Conservation (phyloP, 179 eudicot genomes). For the Monotropa hypopitys region DNA sequence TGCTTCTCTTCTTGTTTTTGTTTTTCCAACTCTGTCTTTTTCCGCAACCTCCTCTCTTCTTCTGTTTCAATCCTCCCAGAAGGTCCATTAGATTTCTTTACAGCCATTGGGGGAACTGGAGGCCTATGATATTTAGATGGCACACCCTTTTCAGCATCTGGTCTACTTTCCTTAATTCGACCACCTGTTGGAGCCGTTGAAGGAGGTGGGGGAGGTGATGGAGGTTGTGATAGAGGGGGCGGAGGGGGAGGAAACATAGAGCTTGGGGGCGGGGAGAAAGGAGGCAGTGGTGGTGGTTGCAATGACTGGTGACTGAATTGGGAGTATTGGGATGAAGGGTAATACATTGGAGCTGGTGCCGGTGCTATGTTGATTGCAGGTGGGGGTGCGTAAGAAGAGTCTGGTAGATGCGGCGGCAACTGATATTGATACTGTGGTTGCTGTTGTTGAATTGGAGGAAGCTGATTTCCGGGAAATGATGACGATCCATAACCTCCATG, state of each 20-base stretch:
- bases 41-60: slow-evolving; percentile 81
- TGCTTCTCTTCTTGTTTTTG: slow-evolving; percentile 68
- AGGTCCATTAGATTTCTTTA: slow-evolving; percentile 39
- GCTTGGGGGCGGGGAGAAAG: slow-evolving; percentile 60
- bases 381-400: slow-evolving; percentile 55
- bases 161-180: slow-evolving; percentile 37
- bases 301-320: slow-evolving; percentile 53
- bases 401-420: slow-evolving; percentile 65
- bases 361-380: slow-evolving; percentile 44
- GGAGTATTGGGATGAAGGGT: slow-evolving; percentile 63
- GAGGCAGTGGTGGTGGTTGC: slow-evolving; percentile 60
- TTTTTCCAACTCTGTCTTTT: slow-evolving; percentile 75
- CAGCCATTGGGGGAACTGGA: slow-evolving; percentile 38
- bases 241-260: slow-evolving; percentile 48
- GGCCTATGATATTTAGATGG: slow-evolving; percentile 52
- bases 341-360: slow-evolving; percentile 40
- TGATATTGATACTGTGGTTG: slow-evolving; percentile 47
- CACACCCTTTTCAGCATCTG: slow-evolving; percentile 38
- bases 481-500: slow-evolving; percentile 23
- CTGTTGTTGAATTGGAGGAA: slow-evolving; percentile 26
- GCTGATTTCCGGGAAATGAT: slow-evolving; percentile 18
- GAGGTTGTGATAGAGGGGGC: slow-evolving; percentile 11
- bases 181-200: slow-evolving; percentile 26
- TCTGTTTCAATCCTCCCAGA: slow-evolving; percentile 71
- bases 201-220: slow-evolving; percentile 34